Evolutionary conservation across 805 yeast species (phyloP).

Genomic region (Isabelozyma gotoi): DNA sequence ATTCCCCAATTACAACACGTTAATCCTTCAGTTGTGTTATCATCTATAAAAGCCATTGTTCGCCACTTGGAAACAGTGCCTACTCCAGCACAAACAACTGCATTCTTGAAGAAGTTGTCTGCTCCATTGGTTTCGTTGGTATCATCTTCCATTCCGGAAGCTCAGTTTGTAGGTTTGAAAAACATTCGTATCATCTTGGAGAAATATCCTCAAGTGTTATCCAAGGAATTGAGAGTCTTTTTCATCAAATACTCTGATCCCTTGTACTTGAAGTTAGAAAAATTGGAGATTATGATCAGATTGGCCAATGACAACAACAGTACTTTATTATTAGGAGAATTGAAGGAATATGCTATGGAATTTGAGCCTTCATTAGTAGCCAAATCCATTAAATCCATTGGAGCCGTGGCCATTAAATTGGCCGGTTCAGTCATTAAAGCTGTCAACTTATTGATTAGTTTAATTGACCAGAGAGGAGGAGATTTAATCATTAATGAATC

Average conservation of each 20-base stretch:
- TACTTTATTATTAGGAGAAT: conserved; percentile 60
- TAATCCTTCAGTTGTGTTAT: conserved; percentile 90
- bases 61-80: conserved; percentile 58
- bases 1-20: conserved; percentile 96
- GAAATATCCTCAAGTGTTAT: conserved; percentile 77
- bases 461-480: conserved; percentile 63
- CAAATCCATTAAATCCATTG: conserved; percentile 64
- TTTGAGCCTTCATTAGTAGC: conserved; percentile 77
- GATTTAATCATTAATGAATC: conserved; percentile 62
- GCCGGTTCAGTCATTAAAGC: conserved; percentile 54
- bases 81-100: conserved; percentile 38
- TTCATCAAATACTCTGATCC: conserved; percentile 89
- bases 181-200: conserved; percentile 88
- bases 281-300: conserved; percentile 71
- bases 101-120: conserved; percentile 65
- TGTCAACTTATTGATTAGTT: conserved; percentile 57
- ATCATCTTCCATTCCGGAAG: conserved; percentile 82
- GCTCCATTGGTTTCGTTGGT: conserved; percentile 87
- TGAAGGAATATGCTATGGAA: conserved; percentile 81
- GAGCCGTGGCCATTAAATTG: conserved; percentile 69
- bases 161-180: conserved; percentile 89
- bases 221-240: conserved; percentile 82
- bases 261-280: conserved; percentile 71
- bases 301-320: conserved; percentile 62
- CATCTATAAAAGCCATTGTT: conserved; percentile 77